Percentiles rank a stretch among this genome's conserved stretches.
Conservation (phyloP, 495 filamentous ascomycete genomes). For the Aspergillus panamensis region DNA sequence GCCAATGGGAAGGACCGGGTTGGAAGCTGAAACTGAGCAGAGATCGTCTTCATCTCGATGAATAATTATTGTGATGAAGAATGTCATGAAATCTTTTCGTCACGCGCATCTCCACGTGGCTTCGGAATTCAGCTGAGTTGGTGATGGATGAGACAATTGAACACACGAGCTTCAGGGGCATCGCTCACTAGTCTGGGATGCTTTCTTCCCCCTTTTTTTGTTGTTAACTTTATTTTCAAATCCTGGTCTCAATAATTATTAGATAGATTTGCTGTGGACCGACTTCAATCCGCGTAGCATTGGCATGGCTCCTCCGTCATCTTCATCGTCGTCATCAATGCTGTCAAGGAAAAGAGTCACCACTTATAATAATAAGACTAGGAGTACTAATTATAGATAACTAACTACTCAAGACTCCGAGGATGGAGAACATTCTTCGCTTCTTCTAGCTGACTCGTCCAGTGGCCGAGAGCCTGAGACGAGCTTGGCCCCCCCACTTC, state of each 20-base stretch:
- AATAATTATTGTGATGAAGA: neutral
- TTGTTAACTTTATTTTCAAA: neutral
- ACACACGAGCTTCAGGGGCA: too few relatives aligned
- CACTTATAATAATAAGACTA: neutral
- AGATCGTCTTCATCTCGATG: neutral
- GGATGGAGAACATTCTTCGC: conserved; percentile 26
- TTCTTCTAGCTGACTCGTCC: conserved; percentile 24
- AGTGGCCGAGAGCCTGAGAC: conserved; percentile 18
- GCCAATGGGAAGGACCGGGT: too few relatives aligned
- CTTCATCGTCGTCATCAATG: neutral
- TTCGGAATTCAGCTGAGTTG: neutral
- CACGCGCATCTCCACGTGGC: neutral
- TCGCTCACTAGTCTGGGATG: neutral
- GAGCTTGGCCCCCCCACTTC: conserved; percentile 12
- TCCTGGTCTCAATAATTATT: neutral
- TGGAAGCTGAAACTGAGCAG: too few relatives aligned
- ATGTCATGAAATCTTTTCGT: neutral
- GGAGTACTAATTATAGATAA: neutral
- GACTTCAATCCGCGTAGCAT: neutral
- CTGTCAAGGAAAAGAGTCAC: neutral
- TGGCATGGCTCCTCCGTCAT: neutral
- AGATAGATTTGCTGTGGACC: neutral
- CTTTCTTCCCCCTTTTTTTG: neutral
- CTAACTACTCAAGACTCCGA: too few relatives aligned
- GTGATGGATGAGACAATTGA: too few relatives aligned